These are phyloP conservation scores for Zarea fungicola DNA, from an alignment of 2,329 filamentous ascomycete genomes.

Conservation along the genomic window DNA sequence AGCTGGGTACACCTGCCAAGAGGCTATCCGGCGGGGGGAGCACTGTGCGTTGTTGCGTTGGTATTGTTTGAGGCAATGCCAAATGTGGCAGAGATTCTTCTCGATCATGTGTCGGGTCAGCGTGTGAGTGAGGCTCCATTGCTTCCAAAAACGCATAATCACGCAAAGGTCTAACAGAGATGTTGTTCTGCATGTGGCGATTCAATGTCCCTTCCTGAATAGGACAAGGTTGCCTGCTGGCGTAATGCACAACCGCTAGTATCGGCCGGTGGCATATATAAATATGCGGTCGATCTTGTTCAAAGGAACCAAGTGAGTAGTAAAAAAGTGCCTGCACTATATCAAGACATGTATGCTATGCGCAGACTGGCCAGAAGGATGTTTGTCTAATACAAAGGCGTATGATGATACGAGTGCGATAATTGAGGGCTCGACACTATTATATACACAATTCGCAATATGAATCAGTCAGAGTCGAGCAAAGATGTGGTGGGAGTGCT, in stretches of 20 bases:
- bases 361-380: not conserved
- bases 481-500: constrained; percentile 2
- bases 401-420: not conserved
- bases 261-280: no score
- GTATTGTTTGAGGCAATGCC: not conserved
- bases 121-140: constrained; percentile 13
- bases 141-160: constrained; percentile 3
- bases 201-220: not conserved
- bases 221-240: not conserved
- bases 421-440: not conserved
- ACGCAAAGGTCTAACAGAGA: not conserved
- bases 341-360: not conserved
- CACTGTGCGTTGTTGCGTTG: constrained; percentile 23
- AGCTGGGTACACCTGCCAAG: constrained; percentile 18
- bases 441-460: constrained; percentile 4
- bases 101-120: constrained; percentile 9
- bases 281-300: no score
- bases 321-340: no score
- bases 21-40: constrained; percentile 23
- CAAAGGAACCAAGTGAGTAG: no score
- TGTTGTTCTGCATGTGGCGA: not conserved
- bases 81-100: not conserved
- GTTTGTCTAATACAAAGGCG: not conserved
- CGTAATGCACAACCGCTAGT: no score
- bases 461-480: not conserved